Evolutionary conservation across 2,329 filamentous ascomycete species (phyloP), one percentile per base, ranked within the genome.

Genomic region (Fusarium piperis): DNA sequence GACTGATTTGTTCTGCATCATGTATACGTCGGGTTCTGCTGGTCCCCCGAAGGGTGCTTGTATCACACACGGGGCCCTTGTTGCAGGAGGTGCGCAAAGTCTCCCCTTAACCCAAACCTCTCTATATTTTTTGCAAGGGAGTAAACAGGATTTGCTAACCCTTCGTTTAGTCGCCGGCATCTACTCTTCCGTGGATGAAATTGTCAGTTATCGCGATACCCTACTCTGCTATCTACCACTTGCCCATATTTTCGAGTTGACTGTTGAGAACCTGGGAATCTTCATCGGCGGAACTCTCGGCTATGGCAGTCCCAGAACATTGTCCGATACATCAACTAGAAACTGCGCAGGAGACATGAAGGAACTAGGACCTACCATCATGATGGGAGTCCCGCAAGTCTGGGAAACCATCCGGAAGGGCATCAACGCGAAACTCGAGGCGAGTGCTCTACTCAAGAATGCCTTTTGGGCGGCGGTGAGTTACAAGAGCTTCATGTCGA

Each of bases 361-460:
- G 64, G 94, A 97, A 78, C 91, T 98, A 78, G 89, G 88, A 73
- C 96, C 96, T 1, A 97, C 94, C 1, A 88, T 97, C 78, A 88
- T 99, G 79, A 92, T 97, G 26, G 96, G 96, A 79, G 96, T 99
- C 2, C 96, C 96, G 0, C 94, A 97, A 62, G 93, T 98, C 30
- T 99, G 95, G 94, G 96, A 99, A 83, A 94, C 93, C 0, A 92
- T 99, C 76, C 95, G 94, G 86, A 99, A 98, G 85, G 95, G 96
- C 57, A 93, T 99, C 76, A 85, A 95, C 73, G 83, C 85, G 75
- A 93, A 94, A 80, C 91, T 98, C 59, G 91, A 93, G 77, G 88
- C 91, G 68, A 90, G 90, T 75, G 80, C 86, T 10, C 59, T 98
- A 32, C 87, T 91, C 59, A 91, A 86, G 81, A 90, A 91, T 73